Percentiles rank a stretch among this genome's conserved stretches.
These are phyloP conservation scores for Lithospermum erythrorhizon DNA, from an alignment of 257 asterid genomes.

Conservation along the genomic window DNA sequence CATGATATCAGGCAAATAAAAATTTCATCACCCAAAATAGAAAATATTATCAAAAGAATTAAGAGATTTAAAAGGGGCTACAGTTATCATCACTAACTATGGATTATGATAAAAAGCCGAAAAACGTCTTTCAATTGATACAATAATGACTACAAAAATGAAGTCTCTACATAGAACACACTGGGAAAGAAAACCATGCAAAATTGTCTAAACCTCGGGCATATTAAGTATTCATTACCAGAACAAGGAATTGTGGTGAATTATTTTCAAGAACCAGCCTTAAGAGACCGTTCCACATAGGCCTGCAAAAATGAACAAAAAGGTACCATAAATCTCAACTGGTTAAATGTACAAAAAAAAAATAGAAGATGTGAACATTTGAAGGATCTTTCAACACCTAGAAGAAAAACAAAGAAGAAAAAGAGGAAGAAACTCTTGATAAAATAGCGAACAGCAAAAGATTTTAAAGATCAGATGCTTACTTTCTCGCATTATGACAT, in stretches of 20 bases:
- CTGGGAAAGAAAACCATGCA: background rate
- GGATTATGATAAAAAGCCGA: too few species aligned
- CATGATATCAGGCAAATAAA: too few species aligned
- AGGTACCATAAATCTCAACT: background rate
- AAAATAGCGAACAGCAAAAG: background rate
- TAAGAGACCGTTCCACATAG: slow-evolving; percentile 2
- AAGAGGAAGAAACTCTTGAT: background rate
- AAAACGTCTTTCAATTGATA: background rate
- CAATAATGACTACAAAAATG: background rate
- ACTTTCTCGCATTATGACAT: background rate
- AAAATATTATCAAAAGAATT: too few species aligned
- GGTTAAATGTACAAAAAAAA: background rate
- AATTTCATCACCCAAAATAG: too few species aligned
- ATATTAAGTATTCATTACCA: background rate
- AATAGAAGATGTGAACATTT: background rate
- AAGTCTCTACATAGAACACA: too few species aligned
- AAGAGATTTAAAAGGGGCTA: too few species aligned
- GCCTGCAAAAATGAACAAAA: background rate
- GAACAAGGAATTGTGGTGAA: background rate
- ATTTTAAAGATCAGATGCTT: background rate
- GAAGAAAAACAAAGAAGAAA: background rate
- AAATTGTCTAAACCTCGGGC: background rate
- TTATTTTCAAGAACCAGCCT: background rate
- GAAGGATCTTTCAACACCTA: background rate
- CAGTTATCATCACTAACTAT: background rate